Conservation (phyloP, 2,329 filamentous ascomycete species). For the Phaeomoniella chlamydospora region DNA sequence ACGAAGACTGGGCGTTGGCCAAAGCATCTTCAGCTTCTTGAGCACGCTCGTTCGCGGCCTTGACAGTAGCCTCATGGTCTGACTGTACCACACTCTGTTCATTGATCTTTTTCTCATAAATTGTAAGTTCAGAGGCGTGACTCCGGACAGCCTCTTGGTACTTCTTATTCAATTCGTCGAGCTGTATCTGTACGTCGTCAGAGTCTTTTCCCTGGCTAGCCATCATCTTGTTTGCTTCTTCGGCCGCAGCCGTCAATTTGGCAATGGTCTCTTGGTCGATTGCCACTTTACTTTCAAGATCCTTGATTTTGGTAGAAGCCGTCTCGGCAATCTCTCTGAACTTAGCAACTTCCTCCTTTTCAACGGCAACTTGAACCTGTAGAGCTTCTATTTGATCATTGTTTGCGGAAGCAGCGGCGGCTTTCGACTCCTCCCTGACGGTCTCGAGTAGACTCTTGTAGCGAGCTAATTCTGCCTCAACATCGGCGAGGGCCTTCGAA, state of each 20-base stretch:
- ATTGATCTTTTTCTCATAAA: constrained; percentile 15
- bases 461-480: constrained; percentile 23
- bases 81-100: constrained; percentile 17
- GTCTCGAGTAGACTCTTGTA: constrained; percentile 20
- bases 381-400: constrained; percentile 1
- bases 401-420: constrained; percentile 3
- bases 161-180: neutral
- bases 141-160: neutral
- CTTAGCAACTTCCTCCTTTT: neutral
- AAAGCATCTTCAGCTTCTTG: constrained; percentile 3
- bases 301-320: constrained; percentile 4
- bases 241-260: neutral
- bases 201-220: neutral
- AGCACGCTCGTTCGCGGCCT: neutral
- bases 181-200: neutral
- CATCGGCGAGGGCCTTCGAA: constrained; percentile 36
- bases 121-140: neutral
- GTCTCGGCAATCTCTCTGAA: constrained; percentile 1
- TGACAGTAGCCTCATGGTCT: neutral
- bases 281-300: constrained; percentile 1
- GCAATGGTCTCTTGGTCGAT: neutral
- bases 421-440: constrained; percentile 1
- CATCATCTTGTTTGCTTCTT: constrained; percentile 1
- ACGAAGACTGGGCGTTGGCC: neutral
- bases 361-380: constrained; percentile 1